These are phyloP conservation scores for Hemisphaericaspora xylofermentans DNA, from an alignment of 1,139 yeast species.

Conservation along the genomic window DNA sequence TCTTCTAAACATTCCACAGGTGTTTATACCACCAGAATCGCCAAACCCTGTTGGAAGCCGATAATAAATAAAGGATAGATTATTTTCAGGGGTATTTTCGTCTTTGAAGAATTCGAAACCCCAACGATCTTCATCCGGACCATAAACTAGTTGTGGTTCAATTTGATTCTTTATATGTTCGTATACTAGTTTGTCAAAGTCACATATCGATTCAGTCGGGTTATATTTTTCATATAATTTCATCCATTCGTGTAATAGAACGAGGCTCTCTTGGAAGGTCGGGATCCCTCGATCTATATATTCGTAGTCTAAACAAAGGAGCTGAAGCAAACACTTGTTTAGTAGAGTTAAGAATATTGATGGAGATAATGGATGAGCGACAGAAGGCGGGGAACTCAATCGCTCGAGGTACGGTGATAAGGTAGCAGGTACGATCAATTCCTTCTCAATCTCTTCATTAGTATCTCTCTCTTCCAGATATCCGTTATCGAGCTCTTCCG, in stretches of 20 bases:
- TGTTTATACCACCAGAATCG: background rate
- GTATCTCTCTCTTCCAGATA: too few relatives aligned
- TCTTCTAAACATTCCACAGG: background rate
- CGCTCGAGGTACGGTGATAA: background rate
- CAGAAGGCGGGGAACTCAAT: background rate
- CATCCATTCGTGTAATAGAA: slow-evolving; percentile 2
- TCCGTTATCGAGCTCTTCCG: background rate
- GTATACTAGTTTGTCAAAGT: slow-evolving; percentile 1
- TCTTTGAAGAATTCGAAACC: too few relatives aligned
- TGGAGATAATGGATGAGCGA: background rate
- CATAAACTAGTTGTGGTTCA: too few relatives aligned
- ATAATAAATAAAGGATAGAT: too few relatives aligned
- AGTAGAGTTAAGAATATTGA: background rate
- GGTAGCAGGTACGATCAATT: too few relatives aligned
- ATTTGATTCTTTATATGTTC: background rate
- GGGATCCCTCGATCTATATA: too few relatives aligned
- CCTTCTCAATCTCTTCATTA: too few relatives aligned
- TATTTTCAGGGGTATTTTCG: too few relatives aligned
- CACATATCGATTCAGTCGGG: background rate
- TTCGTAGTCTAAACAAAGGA: background rate
- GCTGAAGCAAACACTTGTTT: background rate
- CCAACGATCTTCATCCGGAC: too few relatives aligned
- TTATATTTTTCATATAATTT: background rate
- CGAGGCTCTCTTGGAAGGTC: background rate
- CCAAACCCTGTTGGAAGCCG: background rate